Evolutionary conservation across 2,329 filamentous ascomycete species (phyloP).

Genomic region (Colletotrichum simmondsii): DNA sequence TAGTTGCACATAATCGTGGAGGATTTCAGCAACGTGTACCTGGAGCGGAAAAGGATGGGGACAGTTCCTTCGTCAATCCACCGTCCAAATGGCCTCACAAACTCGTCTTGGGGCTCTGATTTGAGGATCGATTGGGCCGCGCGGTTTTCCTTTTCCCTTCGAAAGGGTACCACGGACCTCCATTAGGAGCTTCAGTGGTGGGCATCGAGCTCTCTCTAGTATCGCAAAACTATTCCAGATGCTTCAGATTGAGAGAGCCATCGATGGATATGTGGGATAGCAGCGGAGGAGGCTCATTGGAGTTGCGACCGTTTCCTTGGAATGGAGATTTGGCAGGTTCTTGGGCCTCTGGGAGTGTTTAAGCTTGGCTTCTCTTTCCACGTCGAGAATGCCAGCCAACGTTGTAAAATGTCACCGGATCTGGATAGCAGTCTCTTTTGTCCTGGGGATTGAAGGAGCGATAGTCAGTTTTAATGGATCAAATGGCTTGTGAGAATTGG

Average conservation of each 20-base stretch:
- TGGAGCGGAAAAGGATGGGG: neutral
- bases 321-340: neutral
- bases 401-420: neutral
- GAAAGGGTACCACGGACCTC: neutral
- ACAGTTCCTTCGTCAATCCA: neutral
- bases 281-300: neutral
- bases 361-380: neutral
- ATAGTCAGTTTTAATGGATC: neutral
- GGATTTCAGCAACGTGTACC: neutral
- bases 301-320: neutral
- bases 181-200: neutral
- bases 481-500: neutral
- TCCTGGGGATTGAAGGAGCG: neutral
- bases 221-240: neutral
- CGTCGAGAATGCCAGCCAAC: neutral
- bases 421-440: neutral
- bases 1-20: neutral
- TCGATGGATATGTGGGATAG: neutral
- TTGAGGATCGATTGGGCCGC: neutral
- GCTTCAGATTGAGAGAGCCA: neutral
- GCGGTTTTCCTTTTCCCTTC: neutral
- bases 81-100: neutral
- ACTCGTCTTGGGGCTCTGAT: neutral
- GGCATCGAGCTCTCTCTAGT: neutral
- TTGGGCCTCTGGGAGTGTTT: neutral